Evolutionary conservation across 192 early-diverging fungal genomes (phyloP).

Genomic region (Backusella sp.): DNA sequence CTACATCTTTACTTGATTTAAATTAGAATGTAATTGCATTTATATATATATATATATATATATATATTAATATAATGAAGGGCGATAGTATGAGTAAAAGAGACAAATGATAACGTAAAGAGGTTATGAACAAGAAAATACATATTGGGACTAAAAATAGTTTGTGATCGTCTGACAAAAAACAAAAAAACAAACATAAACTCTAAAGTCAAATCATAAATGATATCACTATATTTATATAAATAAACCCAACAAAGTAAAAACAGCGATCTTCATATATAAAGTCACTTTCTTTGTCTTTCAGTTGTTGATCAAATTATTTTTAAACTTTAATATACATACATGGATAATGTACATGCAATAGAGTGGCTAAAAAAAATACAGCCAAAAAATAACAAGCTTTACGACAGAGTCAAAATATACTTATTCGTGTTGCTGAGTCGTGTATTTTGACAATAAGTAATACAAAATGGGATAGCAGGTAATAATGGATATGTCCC

Average conservation of each 20-base stretch:
- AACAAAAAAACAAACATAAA: background rate
- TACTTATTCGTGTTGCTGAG: background rate
- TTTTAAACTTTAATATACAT: too few species aligned
- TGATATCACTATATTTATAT: background rate
- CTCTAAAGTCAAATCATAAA: background rate
- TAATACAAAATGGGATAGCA: background rate
- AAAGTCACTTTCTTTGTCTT: background rate
- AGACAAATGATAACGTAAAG: background rate
- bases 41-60: too few species aligned
- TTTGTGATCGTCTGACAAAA: background rate
- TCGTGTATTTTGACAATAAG: background rate
- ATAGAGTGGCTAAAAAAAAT: background rate
- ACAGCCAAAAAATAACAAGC: background rate
- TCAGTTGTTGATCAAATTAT: too few species aligned
- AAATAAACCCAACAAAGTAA: background rate
- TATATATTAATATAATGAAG: background rate
- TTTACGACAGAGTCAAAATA: background rate
- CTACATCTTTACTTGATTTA: too few species aligned
- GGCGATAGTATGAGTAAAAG: background rate
- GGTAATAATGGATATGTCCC: background rate
- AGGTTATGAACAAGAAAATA: background rate
- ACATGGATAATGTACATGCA: too few species aligned
- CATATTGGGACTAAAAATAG: background rate
- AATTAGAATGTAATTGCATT: too few species aligned
- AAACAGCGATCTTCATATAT: background rate